Evolutionary conservation across 2,329 filamentous ascomycete species (phyloP).

Genomic region (Cordyceps pruinosa): DNA sequence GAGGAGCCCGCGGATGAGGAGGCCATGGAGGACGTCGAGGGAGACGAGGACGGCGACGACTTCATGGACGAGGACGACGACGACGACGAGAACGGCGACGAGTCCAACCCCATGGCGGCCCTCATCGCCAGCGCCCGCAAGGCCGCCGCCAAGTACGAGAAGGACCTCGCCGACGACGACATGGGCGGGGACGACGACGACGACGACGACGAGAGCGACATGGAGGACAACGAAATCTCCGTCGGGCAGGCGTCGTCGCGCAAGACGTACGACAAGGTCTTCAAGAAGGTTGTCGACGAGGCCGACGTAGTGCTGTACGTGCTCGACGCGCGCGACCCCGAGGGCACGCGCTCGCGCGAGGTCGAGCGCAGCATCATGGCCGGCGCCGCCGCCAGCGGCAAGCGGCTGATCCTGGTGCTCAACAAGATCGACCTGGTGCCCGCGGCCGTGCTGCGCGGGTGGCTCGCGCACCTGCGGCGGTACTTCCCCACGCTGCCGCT

Average conservation of each 20-base stretch:
- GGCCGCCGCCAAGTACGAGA: conserved; percentile 69
- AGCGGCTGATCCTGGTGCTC: conserved; percentile 81
- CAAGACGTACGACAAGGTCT: conserved; percentile 89
- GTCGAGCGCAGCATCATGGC: conserved; percentile 89
- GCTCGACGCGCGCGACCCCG: conserved; percentile 83
- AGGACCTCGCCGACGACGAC: conserved; percentile 52
- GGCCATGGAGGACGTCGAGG: conserved; percentile 34
- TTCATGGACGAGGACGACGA: conserved; percentile 45
- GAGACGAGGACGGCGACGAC: conserved; percentile 40
- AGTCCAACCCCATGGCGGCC: conserved; percentile 85
- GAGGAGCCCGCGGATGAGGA: conserved; percentile 30
- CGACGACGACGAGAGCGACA: conserved; percentile 48
- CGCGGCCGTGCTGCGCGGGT: conserved; percentile 70
- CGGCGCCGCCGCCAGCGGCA: conserved; percentile 65
- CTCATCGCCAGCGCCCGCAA: conserved; percentile 76
- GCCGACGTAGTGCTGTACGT: conserved; percentile 91
- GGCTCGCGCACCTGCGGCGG: conserved; percentile 76
- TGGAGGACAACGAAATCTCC: conserved; percentile 43
- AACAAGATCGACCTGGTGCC: conserved; percentile 96
- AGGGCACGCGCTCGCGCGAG: conserved; percentile 83
- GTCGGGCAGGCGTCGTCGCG: conserved; percentile 58
- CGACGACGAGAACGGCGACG: conserved; percentile 54
- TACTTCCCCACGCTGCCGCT: conserved; percentile 90
- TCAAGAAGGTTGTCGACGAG: conserved; percentile 84
- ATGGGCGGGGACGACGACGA: conserved; percentile 43